Evolutionary conservation across 495 filamentous ascomycete genomes (phyloP), one percentile per base, ranked within the genome.

Genomic region (Podospora pseudopauciseta): DNA sequence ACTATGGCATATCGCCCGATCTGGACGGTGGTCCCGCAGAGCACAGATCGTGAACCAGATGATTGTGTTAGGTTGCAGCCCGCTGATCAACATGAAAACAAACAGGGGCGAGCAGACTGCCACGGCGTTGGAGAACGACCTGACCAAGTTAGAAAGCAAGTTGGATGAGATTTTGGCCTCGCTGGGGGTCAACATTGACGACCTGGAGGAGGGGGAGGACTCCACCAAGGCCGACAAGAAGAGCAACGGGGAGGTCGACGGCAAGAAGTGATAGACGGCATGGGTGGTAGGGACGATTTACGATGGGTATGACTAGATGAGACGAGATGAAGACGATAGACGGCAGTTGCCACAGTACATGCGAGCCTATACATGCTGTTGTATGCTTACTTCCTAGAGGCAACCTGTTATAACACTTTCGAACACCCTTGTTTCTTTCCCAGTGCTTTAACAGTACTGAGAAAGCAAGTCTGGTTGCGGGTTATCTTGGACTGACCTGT

Each of bases 71-170:
- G 39, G 39, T 49, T 49, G 13, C 27, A 20, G n/a, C 11, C 19
- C 19, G 39, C 39, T 49, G 39, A 49, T 49, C 39, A 49, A 49
- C 19, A 63, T 23, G 44, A 20, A 18, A 65, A 62, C 63, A 64
- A 65, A 74, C 65, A 87, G 86, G 74, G 86, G 85, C 68, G 86
- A 88, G 68, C 80, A 81, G 70, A 81, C 85, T 20, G 86, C 86
- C 28, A 70, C 80, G 13, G 79, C 79, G 64, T 75, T 88, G n/a
- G 86, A 88, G 72, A 76, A 81, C n/a, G 80, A 80, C 64, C 72
- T 88, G 65, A 79, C 79, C 7, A 81, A 59, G 44, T 70, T 88
- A 23, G 85, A 88, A 73, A 79, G 71, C 68, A 87, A 83, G 71
- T 80, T 88, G 53, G 85, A 88, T 65, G 80, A 77, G 60, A 67